Evolutionary conservation across 495 filamentous ascomycete species (phyloP), one percentile per base, ranked within the genome.

Genomic region (Recurvomyces mirabilis): DNA sequence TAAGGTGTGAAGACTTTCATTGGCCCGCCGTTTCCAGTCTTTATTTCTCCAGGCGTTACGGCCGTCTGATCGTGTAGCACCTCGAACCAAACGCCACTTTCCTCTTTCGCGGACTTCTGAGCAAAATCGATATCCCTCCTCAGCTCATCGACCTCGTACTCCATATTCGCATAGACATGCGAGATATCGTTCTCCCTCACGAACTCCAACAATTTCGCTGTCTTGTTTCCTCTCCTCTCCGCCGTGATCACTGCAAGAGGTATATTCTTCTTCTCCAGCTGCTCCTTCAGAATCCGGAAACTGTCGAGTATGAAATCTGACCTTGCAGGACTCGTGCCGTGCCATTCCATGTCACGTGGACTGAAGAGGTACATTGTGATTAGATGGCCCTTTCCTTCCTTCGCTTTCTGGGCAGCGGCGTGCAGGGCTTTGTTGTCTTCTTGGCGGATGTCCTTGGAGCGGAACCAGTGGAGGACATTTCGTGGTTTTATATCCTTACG

Each of bases 91-190:
- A 55, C 12, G 31, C 52, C 45, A 15, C 50, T 38, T 39, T 55
- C 45, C 15, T 56, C 45, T 11, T 56, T 49, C 3, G 58, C 29
- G 0, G 54, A 43, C 26, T 60, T 47, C n/a, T n/a, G n/a, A 2
- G 64, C 49, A 4, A 67, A 45, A 24, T 60, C 57, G 43, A 63
- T 59, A 17, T 69, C 66, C 4, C 66, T 47, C 2, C 75, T 65
- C 15, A 79, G 51, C 47, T 79, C 74, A 50, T 79, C 74, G 4
- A 78, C 69, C 46, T 79, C 74, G 44, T 78, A 78, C 49, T 79
- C 74, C 18, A 70, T 64, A 52, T 78, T 78, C 0, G 69, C 66
- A 52, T 64, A 75, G 0, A 79, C 47, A 36, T 75, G 65, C 1
- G 55, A 60, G 5, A 64, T 46, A 12, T 58, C 49, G 25, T 69